A percentile compares a stretch with the other conserved stretches of the same genome.
These are phyloP conservation scores for Pestalotiopsis sp. DNA, from an alignment of 2,329 filamentous ascomycete genomes.

Conservation along the genomic window DNA sequence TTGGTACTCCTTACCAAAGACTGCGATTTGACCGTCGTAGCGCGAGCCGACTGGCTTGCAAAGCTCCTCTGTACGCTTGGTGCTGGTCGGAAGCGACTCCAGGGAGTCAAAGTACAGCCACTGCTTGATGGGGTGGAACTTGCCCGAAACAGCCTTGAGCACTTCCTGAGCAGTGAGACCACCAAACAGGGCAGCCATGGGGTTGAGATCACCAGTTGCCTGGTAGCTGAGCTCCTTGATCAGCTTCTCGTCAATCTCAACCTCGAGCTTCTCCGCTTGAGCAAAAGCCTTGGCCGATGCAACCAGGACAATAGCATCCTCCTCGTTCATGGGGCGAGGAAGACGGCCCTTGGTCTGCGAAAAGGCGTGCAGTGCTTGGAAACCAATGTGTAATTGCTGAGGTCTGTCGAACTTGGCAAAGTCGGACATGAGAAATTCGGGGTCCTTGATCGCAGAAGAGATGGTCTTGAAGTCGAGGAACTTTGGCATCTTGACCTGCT, in stretches of 20 bases:
- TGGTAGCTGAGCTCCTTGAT: constrained; percentile 94
- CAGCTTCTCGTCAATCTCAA: constrained; percentile 90
- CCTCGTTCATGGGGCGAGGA: constrained; percentile 81
- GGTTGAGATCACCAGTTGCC: constrained; percentile 84
- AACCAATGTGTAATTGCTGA: constrained; percentile 85
- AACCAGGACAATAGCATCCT: constrained; percentile 78
- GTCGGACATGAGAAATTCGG: constrained; percentile 89
- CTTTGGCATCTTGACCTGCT: constrained; percentile 99
- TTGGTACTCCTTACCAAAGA: constrained; percentile 92
- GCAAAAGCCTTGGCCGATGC: constrained; percentile 76
- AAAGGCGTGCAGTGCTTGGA: constrained; percentile 91
- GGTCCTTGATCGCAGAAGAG: constrained; percentile 76
- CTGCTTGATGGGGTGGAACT: constrained; percentile 94
- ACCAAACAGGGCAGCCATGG: constrained; percentile 94
- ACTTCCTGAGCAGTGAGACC: constrained; percentile 93
- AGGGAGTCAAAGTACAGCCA: constrained; percentile 98
- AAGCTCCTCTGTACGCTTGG: constrained; percentile 77
- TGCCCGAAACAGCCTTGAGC: constrained; percentile 94
- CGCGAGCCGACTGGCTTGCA: constrained; percentile 85
- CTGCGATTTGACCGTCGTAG: constrained; percentile 96
- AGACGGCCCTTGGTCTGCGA: constrained; percentile 73
- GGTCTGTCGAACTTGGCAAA: constrained; percentile 98
- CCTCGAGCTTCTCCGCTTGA: constrained; percentile 72
- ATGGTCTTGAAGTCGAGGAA: constrained; percentile 86
- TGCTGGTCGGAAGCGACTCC: constrained; percentile 84